Conservation (phyloP, 208 protist genomes). For the Novymonas esmeraldas region DNA sequence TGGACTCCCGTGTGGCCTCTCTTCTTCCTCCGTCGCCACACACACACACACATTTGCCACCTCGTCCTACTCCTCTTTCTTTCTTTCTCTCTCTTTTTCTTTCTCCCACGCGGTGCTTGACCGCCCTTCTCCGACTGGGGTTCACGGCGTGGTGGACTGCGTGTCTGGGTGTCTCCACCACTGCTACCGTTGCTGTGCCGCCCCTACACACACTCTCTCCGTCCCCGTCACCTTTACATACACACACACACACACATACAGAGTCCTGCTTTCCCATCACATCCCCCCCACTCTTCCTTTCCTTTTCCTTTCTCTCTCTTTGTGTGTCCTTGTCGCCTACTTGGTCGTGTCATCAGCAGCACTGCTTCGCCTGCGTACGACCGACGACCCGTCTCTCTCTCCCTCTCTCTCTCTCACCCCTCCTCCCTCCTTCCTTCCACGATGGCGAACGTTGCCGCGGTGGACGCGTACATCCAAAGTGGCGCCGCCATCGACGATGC, state of each 20-base stretch:
- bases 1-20: neutral
- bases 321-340: conserved; percentile 1
- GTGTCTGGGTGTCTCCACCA: too few relatives aligned
- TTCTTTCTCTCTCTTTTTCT: conserved; percentile 6
- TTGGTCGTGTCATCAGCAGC: too few relatives aligned
- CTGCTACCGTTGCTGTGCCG: neutral
- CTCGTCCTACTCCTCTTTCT: neutral
- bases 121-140: too few relatives aligned
- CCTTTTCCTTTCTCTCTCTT: neutral
- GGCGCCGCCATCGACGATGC: conserved; percentile 40
- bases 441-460: conserved; percentile 35
- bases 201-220: neutral
- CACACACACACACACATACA: conserved; percentile 1
- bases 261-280: neutral
- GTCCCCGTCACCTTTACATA: neutral
- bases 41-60: neutral
- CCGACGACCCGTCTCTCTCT: neutral
- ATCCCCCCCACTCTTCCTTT: neutral
- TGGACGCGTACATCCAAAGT: conserved; percentile 58
- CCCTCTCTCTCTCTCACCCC: neutral
- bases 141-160: too few relatives aligned
- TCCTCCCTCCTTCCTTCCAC: neutral
- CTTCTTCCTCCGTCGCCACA: neutral
- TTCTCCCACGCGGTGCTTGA: neutral
- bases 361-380: too few relatives aligned